A percentile compares a stretch with the other conserved stretches of the same genome.
Conservation (phyloP, 2,329 filamentous ascomycete species). For the Pleurostoma richardsiae region DNA sequence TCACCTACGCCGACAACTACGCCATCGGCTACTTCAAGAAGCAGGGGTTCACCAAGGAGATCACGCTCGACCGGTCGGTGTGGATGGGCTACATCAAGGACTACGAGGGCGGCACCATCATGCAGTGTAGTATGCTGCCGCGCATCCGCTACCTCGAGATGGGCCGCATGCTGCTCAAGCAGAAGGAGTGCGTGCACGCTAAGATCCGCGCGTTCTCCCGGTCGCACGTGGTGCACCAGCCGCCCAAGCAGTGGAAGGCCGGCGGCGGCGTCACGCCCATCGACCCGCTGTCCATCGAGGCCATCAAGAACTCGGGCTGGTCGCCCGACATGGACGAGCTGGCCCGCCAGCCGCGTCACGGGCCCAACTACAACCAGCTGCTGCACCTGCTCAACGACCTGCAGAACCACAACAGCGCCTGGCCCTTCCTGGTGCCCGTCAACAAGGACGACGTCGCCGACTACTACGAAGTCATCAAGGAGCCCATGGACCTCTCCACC, state of each 20-base stretch:
- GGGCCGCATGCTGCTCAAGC: slow-evolving; percentile 91
- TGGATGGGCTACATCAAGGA: slow-evolving; percentile 99
- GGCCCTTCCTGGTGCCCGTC: slow-evolving; percentile 92
- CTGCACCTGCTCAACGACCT: slow-evolving; percentile 90
- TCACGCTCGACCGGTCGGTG: slow-evolving; percentile 79
- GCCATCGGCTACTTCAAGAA: slow-evolving; percentile 99
- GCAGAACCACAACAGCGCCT: slow-evolving; percentile 87
- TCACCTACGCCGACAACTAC: slow-evolving; percentile 98
- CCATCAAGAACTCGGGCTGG: slow-evolving; percentile 91
- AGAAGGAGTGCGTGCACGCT: slow-evolving; percentile 90
- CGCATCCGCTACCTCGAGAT: slow-evolving; percentile 90
- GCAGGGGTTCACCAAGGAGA: slow-evolving; percentile 98
- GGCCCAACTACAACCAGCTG: slow-evolving; percentile 92
- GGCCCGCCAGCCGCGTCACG: slow-evolving; percentile 88
- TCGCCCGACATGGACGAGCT: slow-evolving; percentile 97
- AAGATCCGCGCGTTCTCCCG: slow-evolving; percentile 92
- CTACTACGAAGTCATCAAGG: slow-evolving; percentile 97
- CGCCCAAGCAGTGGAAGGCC: slow-evolving; percentile 75
- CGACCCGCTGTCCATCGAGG: slow-evolving; percentile 79
- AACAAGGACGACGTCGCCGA: slow-evolving; percentile 96
- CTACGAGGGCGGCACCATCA: slow-evolving; percentile 97
- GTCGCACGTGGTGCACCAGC: slow-evolving; percentile 79
- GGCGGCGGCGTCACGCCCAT: slow-evolving; percentile 65
- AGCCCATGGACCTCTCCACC: slow-evolving; percentile 92
- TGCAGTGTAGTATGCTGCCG: slow-evolving; percentile 98